Conservation (phyloP, 2,329 filamentous ascomycete species). For the Epichloe gansuensis region DNA sequence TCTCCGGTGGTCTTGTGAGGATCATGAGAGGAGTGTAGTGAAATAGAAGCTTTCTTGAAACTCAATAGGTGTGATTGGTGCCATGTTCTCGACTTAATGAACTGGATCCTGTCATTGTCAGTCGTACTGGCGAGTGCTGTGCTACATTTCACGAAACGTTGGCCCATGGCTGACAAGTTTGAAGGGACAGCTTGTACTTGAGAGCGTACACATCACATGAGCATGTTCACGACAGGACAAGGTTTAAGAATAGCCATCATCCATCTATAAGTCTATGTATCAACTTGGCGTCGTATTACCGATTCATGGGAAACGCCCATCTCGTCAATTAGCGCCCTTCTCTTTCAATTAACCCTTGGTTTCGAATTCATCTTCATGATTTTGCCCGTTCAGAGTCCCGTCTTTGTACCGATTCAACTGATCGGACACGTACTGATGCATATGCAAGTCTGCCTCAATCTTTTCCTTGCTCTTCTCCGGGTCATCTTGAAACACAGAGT, state of each 20-base stretch:
- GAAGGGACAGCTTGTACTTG: too few relatives aligned
- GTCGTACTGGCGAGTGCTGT: too few relatives aligned
- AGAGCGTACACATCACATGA: too few relatives aligned
- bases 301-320: neutral
- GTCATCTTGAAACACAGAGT: constrained; percentile 22
- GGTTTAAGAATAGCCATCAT: neutral
- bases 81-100: too few relatives aligned
- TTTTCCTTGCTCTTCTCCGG: constrained; percentile 34
- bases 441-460: constrained; percentile 51
- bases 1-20: too few relatives aligned
- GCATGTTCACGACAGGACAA: too few relatives aligned
- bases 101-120: too few relatives aligned
- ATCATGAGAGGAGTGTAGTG: neutral
- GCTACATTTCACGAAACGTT: too few relatives aligned
- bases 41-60: neutral
- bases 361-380: constrained; percentile 34
- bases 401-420: constrained; percentile 59
- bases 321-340: neutral
- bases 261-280: neutral
- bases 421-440: constrained; percentile 70
- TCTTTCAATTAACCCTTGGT: constrained; percentile 19
- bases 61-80: neutral
- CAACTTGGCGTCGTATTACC: neutral
- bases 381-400: constrained; percentile 14
- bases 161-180: too few relatives aligned